Conservation (phyloP, 805 yeast species). For the Metschnikowia matae region DNA sequence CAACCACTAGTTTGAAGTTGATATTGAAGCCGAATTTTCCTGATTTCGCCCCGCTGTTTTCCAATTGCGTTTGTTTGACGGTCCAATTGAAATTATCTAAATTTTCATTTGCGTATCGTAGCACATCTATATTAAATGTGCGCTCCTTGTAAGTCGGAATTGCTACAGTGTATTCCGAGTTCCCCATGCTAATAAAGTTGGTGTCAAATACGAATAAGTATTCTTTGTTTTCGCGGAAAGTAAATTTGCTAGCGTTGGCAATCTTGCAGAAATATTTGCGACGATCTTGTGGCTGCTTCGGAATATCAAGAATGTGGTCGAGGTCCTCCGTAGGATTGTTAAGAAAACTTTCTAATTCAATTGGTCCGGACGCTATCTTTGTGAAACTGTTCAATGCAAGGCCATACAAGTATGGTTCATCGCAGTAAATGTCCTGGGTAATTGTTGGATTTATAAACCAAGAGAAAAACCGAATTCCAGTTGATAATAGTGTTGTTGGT, state of each 20-base stretch:
- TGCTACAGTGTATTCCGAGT: slow-evolving; percentile 47
- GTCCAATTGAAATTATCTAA: slow-evolving; percentile 46
- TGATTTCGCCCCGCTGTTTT: slow-evolving; percentile 28
- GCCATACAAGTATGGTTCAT: slow-evolving; percentile 62
- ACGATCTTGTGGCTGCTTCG: slow-evolving; percentile 26
- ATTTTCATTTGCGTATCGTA: slow-evolving; percentile 39
- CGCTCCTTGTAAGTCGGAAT: slow-evolving; percentile 46
- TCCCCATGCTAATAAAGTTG: slow-evolving; percentile 46
- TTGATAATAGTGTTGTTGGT: slow-evolving; percentile 45
- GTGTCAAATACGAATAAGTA: slow-evolving; percentile 55
- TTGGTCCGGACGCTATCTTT: slow-evolving; percentile 29
- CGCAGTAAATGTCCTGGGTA: slow-evolving; percentile 56
- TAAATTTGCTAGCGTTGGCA: slow-evolving; percentile 36
- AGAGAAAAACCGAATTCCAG: slow-evolving; percentile 54
- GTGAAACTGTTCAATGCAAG: slow-evolving; percentile 57
- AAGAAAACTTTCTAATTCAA: slow-evolving; percentile 6
- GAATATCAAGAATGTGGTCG: slow-evolving; percentile 31
- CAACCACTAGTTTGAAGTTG: slow-evolving; percentile 37
- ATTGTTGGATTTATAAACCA: slow-evolving; percentile 62
- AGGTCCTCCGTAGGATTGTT: slow-evolving; percentile 18
- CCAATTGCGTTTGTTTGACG: slow-evolving; percentile 24
- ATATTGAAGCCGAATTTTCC: slow-evolving; percentile 34
- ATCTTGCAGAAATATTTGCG: slow-evolving; percentile 41
- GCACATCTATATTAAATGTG: slow-evolving; percentile 43
- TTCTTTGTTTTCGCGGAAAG: slow-evolving; percentile 31